phyloP scores from a whole-genome alignment of 2,329 filamentous ascomycete species.

The Rhexocercosporidium sp. region DNA sequence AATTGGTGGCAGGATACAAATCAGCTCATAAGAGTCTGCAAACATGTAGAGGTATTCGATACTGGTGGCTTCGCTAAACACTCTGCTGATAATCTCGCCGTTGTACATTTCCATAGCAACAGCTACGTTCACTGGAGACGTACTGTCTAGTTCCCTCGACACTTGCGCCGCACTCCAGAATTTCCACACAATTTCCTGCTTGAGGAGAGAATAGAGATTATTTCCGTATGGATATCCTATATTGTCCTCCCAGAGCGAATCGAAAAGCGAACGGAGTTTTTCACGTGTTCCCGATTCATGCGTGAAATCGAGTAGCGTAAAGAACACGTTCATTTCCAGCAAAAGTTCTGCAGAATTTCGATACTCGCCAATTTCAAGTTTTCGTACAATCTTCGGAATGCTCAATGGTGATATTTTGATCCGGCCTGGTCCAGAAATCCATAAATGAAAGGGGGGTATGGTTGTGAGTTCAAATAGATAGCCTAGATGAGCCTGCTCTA shows the following conservation, averaged over 20 bases:
- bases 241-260: background rate
- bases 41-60: background rate
- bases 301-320: background rate
- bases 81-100: background rate
- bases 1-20: background rate
- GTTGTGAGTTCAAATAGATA: background rate
- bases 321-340: background rate
- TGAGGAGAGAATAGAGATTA: background rate
- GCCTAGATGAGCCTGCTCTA: background rate
- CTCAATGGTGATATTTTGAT: background rate
- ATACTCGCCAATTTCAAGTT: slow-evolving; percentile 4
- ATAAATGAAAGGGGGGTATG: background rate
- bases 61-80: background rate
- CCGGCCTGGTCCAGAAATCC: background rate
- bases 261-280: background rate
- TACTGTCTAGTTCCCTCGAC: background rate
- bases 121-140: background rate
- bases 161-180: background rate
- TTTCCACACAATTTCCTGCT: background rate
- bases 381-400: background rate
- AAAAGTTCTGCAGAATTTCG: background rate
- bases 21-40: background rate
- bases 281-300: background rate
- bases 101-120: background rate
- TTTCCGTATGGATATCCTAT: background rate